Evolutionary conservation across 129 eudicot genomes (phyloP).

Genomic region (Tanacetum coccineum): DNA sequence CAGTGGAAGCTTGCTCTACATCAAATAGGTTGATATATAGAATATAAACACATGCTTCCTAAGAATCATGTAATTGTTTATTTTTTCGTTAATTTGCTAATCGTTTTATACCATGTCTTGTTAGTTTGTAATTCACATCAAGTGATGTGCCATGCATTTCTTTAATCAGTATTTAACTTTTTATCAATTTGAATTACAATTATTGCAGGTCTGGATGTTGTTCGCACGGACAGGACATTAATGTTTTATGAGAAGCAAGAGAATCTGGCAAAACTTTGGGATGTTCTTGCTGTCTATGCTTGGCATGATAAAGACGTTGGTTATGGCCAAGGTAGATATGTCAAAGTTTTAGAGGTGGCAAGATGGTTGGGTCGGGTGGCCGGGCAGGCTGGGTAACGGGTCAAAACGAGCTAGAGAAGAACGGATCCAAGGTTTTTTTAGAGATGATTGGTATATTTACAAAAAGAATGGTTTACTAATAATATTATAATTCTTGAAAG

Average conservation of each 20-base stretch:
- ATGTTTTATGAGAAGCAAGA: slow-evolving; percentile 83
- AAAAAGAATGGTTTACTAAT: too few species aligned
- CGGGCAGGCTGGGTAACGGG: not conserved
- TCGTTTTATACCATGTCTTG: not conserved
- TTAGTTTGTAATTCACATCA: slow-evolving; percentile 8
- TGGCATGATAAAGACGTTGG: slow-evolving; percentile 95
- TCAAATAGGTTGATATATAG: slow-evolving; percentile 82
- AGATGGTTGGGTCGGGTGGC: not conserved
- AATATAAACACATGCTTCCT: slow-evolving; percentile 19
- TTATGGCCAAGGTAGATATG: slow-evolving; percentile 87
- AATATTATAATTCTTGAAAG: not conserved
- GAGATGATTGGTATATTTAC: too few species aligned
- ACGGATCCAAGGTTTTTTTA: too few species aligned
- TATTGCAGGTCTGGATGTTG: slow-evolving; percentile 89
- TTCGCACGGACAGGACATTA: slow-evolving; percentile 87
- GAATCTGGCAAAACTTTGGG: slow-evolving; percentile 94
- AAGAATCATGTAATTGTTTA: slow-evolving; percentile 28
- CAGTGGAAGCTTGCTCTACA: slow-evolving; percentile 95
- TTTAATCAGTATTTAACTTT: slow-evolving; percentile 7
- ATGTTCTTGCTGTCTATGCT: slow-evolving; percentile 85
- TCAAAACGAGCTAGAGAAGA: too few species aligned
- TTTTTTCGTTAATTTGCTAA: slow-evolving; percentile 15
- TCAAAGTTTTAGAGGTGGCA: not conserved
- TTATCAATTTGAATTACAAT: slow-evolving; percentile 17
- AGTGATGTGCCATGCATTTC: not conserved